Conservation (phyloP, 129 eudicot genomes). For the Kitagawia praeruptora region DNA sequence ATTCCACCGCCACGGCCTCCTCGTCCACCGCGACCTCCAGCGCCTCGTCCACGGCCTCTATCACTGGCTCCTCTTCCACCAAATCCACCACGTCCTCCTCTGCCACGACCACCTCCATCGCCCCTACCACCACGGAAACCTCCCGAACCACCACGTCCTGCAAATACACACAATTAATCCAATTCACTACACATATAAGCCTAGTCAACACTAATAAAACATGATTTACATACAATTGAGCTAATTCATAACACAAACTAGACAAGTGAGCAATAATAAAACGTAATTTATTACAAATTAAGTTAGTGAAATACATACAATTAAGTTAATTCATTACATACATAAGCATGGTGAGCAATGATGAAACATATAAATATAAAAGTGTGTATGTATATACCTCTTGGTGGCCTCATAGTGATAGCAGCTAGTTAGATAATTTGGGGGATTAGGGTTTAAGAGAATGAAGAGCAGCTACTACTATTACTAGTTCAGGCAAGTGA, state of each 20-base stretch:
- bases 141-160: conserved; percentile 47
- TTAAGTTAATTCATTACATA: too few species aligned
- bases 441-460: conserved; percentile 1
- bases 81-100: background rate
- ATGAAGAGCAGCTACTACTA: background rate
- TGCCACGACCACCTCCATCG: conserved; percentile 34
- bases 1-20: conserved; percentile 56
- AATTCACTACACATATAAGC: background rate
- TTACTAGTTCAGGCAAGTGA: background rate
- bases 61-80: conserved; percentile 3
- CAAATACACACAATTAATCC: background rate
- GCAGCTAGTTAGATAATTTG: background rate
- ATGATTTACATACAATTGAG: too few species aligned
- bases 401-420: conserved; percentile 17
- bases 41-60: conserved; percentile 53
- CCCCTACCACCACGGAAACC: conserved; percentile 46
- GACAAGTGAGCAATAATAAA: too few species aligned
- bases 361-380: too few species aligned
- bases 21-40: conserved; percentile 16
- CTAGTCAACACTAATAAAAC: background rate
- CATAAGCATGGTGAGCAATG: too few species aligned
- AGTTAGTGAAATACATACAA: too few species aligned
- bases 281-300: too few species aligned
- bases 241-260: background rate
- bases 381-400: conserved; percentile 8